Evolutionary conservation across 768 basidiomycete species (phyloP).

Genomic region (Strobilomyces confusus): DNA sequence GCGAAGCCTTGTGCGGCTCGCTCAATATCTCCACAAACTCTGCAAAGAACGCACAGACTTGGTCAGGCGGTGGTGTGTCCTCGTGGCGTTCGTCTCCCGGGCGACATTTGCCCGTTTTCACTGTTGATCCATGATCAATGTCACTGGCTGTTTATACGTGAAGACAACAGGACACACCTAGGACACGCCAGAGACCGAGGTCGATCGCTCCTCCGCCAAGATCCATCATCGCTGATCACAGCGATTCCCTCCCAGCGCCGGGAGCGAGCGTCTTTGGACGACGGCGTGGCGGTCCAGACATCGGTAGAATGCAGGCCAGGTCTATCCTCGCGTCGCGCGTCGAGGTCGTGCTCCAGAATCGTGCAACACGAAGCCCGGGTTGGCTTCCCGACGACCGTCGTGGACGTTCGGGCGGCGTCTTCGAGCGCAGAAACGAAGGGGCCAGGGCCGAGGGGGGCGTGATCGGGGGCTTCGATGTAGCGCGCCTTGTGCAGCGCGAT

Average conservation of each 20-base stretch:
- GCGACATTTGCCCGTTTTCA: conserved; percentile 69
- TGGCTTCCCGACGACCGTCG: conserved; percentile 64
- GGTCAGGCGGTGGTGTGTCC: conserved; percentile 44
- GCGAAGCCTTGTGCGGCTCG: not conserved
- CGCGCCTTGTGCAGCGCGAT: conserved; percentile 60
- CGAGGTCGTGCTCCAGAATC: conserved; percentile 33
- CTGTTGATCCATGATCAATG: conserved; percentile 27
- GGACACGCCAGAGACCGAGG: conserved; percentile 56
- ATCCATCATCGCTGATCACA: conserved; percentile 67
- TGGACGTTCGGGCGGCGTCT: conserved; percentile 42
- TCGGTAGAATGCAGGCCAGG: not conserved
- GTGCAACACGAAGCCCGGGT: conserved; percentile 43
- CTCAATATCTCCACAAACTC: conserved; percentile 49
- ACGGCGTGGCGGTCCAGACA: not conserved
- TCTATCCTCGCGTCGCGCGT: not conserved
- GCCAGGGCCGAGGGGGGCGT: conserved; percentile 58
- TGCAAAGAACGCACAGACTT: conserved; percentile 50
- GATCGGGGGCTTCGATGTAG: conserved; percentile 46
- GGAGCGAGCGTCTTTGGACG: not conserved
- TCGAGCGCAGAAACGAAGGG: conserved; percentile 67
- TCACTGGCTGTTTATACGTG: too few species aligned
- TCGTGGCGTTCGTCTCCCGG: conserved; percentile 48
- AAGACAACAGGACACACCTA: conserved; percentile 43
- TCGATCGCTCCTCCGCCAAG: conserved; percentile 59
- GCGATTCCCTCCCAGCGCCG: conserved; percentile 27